Evolutionary conservation across 345 rosid species (phyloP).

Genomic region (Raphanus raphanistrum): DNA sequence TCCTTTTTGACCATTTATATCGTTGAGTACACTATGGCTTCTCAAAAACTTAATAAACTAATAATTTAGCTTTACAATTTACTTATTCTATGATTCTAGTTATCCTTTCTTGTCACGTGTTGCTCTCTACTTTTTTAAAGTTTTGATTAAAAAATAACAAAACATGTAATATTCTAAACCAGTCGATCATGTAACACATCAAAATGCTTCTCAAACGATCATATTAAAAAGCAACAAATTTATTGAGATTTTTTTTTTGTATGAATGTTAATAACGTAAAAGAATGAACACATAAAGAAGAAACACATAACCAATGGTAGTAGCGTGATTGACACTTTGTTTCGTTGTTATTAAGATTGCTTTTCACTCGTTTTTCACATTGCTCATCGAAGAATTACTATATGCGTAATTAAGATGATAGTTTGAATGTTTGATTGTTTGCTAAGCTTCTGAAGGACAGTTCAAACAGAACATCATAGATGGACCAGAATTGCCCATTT

Average conservation of each 20-base stretch:
- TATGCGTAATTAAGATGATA: not conserved
- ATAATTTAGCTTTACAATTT: not conserved
- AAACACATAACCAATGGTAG: not conserved
- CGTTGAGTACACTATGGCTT: not conserved
- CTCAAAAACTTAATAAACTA: not conserved
- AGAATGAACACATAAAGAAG: not conserved
- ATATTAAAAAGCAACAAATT: not conserved
- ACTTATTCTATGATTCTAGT: constrained; percentile 20
- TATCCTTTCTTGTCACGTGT: constrained; percentile 14
- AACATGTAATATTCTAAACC: constrained; percentile 5
- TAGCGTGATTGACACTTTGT: not conserved
- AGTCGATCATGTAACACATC: not conserved
- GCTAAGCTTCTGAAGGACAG: not conserved
- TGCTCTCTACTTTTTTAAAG: constrained; percentile 16
- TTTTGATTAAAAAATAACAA: not conserved
- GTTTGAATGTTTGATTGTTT: not conserved
- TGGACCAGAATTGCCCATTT: constrained; percentile 3
- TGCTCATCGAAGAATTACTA: not conserved
- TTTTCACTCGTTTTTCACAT: not conserved
- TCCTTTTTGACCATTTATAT: not conserved
- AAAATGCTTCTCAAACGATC: constrained; percentile 10
- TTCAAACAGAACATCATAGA: not conserved
- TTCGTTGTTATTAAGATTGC: not conserved
- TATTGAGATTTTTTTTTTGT: not conserved
- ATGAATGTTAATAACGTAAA: not conserved